Percentiles rank a stretch among this genome's conserved stretches.
phyloP scores from a whole-genome alignment of 306 rosid species.

The Albizia julibrissin region DNA sequence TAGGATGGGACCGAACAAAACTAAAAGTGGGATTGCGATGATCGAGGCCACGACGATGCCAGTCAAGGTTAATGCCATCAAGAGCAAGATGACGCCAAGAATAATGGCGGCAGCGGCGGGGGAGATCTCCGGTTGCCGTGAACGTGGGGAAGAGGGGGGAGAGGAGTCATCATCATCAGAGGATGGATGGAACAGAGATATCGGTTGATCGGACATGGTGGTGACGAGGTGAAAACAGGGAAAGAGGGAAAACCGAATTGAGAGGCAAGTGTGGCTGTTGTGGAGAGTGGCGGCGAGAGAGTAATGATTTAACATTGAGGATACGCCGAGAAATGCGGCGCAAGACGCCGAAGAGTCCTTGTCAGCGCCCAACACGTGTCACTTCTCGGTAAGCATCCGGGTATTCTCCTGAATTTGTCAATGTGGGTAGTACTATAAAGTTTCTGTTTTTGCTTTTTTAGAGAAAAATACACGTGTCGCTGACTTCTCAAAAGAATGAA shows the following conservation, averaged over 20 bases:
- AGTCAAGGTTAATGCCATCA: constrained; percentile 49
- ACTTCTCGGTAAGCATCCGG: background rate
- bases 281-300: background rate
- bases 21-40: constrained; percentile 55
- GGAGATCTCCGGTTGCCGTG: constrained; percentile 50
- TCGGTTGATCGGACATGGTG: background rate
- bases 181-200: background rate
- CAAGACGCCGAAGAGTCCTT: background rate
- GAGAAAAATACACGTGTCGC: background rate
- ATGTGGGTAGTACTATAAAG: background rate
- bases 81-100: constrained; percentile 50
- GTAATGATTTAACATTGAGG: constrained; percentile 22
- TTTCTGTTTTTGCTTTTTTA: background rate
- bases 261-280: background rate
- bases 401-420: background rate
- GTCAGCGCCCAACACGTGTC: background rate
- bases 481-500: no score
- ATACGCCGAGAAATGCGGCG: constrained; percentile 32
- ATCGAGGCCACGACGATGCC: constrained; percentile 53
- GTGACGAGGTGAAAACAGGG: background rate
- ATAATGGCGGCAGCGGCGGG: constrained; percentile 54
- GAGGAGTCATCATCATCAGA: background rate
- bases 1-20: constrained; percentile 58
- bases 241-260: background rate
- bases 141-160: background rate